Conservation (phyloP, 257 asterid genomes). For the Solanum lycopersicoides region DNA sequence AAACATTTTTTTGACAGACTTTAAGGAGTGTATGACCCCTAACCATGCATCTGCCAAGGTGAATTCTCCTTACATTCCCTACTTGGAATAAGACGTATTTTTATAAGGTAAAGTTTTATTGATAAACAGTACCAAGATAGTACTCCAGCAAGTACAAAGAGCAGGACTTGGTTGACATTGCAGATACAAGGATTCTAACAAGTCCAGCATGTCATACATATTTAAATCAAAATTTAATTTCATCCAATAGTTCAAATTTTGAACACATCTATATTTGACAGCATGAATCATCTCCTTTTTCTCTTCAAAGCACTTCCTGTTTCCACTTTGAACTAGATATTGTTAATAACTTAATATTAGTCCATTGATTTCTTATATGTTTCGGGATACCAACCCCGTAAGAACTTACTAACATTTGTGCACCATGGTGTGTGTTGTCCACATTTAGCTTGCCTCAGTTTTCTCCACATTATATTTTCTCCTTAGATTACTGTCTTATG, state of each 20-base stretch:
- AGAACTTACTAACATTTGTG: background rate
- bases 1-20: background rate
- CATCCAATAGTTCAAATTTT: background rate
- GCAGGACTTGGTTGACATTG: background rate
- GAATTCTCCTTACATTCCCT: background rate
- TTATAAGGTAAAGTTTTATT: too few species aligned
- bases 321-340: background rate
- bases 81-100: background rate
- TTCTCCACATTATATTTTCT: background rate
- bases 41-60: background rate
- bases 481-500: background rate
- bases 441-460: background rate
- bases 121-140: background rate
- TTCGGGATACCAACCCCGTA: background rate
- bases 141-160: background rate
- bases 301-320: background rate
- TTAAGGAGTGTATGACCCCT: background rate
- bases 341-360: background rate
- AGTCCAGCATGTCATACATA: background rate
- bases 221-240: background rate
- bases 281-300: background rate
- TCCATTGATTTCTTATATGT: background rate
- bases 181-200: background rate
- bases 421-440: background rate
- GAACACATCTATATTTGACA: background rate